Conservation (phyloP, 2,329 filamentous ascomycete species). For the Pseudocercospora macadamiae region DNA sequence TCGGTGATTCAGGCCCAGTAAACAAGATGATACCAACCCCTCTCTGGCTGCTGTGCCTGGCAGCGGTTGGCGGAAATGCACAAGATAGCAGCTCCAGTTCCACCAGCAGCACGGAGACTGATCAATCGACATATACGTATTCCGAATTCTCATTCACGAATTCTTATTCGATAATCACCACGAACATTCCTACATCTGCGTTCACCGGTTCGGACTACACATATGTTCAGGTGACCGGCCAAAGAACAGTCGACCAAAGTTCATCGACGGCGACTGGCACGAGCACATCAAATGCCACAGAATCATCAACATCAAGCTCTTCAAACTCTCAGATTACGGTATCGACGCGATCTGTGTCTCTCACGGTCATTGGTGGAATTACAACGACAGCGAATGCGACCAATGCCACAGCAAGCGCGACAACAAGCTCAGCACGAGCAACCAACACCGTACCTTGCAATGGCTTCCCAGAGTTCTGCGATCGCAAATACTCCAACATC, state of each 20-base stretch:
- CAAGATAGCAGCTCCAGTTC: slow-evolving; percentile 31
- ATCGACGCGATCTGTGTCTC: slow-evolving; percentile 25
- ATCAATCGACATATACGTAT: neutral
- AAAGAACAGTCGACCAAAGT: slow-evolving; percentile 27
- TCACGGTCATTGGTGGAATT: slow-evolving; percentile 27
- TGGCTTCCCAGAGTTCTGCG: slow-evolving; percentile 71
- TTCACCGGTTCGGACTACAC: slow-evolving; percentile 35
- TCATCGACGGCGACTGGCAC: slow-evolving; percentile 44
- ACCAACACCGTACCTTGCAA: slow-evolving; percentile 81
- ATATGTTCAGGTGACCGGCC: slow-evolving; percentile 32
- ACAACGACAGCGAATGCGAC: slow-evolving; percentile 17
- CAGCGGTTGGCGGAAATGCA: slow-evolving; percentile 38
- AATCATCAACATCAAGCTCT: slow-evolving; percentile 13
- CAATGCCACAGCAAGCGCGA: slow-evolving; percentile 32
- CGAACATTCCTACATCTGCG: slow-evolving; percentile 25
- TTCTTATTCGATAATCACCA: slow-evolving; percentile 29
- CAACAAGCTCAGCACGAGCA: slow-evolving; percentile 41
- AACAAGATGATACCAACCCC: slow-evolving; percentile 33
- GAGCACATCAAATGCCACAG: slow-evolving; percentile 42
- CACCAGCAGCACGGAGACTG: slow-evolving; percentile 13
- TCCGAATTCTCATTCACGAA: slow-evolving; percentile 32
- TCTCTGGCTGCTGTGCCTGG: slow-evolving; percentile 39
- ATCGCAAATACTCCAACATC: slow-evolving; percentile 77
- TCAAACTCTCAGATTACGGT: slow-evolving; percentile 30
- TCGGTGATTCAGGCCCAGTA: neutral